These are phyloP conservation scores for Micromonas pusilla DNA, from an alignment of 139 green algal genomes.

Conservation along the genomic window DNA sequence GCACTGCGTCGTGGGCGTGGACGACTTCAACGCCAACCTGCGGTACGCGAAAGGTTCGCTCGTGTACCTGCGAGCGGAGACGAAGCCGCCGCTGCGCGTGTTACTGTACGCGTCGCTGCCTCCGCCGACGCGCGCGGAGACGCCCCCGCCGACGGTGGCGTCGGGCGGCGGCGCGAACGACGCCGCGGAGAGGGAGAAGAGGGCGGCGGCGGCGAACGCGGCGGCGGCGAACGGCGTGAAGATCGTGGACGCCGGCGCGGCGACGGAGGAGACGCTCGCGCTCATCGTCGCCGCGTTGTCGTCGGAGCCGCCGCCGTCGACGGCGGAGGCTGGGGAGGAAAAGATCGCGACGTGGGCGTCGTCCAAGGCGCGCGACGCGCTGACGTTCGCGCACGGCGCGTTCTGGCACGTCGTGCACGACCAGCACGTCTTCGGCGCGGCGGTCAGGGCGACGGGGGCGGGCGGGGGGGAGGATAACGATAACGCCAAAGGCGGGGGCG, in stretches of 20 bases:
- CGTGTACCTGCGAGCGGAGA: neutral
- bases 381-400: neutral
- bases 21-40: conserved; percentile 3
- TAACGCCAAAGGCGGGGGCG: too few relatives aligned
- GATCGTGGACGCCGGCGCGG: too few relatives aligned
- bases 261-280: neutral
- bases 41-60: neutral
- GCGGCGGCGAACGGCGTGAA: too few relatives aligned
- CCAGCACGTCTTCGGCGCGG: neutral
- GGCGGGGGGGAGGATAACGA: too few relatives aligned
- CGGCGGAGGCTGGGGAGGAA: neutral
- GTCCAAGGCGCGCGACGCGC: neutral
- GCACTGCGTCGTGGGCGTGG: neutral
- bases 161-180: too few relatives aligned
- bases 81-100: neutral
- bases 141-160: neutral
- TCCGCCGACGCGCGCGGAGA: neutral
- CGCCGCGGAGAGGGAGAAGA: too few relatives aligned
- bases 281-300: neutral
- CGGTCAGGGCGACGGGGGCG: neutral
- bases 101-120: neutral
- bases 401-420: neutral
- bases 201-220: too few relatives aligned
- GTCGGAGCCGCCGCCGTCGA: neutral
- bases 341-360: neutral